These are phyloP conservation scores for Trichocomaceae sp. DNA, from an alignment of 2,329 filamentous ascomycete species.

Conservation along the genomic window DNA sequence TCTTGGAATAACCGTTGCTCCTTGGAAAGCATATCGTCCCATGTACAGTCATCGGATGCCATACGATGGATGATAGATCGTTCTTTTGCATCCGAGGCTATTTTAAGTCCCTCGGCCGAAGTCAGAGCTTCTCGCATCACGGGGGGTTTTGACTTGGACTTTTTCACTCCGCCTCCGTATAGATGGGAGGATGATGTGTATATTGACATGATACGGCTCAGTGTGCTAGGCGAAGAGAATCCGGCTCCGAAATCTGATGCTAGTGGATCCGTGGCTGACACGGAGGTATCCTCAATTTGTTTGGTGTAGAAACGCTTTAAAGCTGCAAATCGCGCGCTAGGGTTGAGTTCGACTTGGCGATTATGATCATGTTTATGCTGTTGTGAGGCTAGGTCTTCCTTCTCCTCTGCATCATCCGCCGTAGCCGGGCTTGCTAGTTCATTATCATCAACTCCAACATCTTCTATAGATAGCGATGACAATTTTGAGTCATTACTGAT, in stretches of 20 bases:
- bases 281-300: constrained; percentile 61
- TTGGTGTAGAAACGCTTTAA: constrained; percentile 74
- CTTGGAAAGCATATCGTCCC: constrained; percentile 55
- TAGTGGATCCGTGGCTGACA: constrained; percentile 46
- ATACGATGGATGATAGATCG: constrained; percentile 55
- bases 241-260: constrained; percentile 43
- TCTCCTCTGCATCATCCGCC: constrained; percentile 26
- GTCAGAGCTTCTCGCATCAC: constrained; percentile 75
- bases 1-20: constrained; percentile 48
- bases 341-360: constrained; percentile 41
- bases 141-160: constrained; percentile 59
- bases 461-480: constrained; percentile 29
- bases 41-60: constrained; percentile 48
- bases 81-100: constrained; percentile 56
- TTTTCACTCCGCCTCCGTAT: constrained; percentile 49
- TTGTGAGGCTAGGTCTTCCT: constrained; percentile 12
- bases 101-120: constrained; percentile 63
- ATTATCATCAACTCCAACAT: constrained; percentile 6
- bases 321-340: constrained; percentile 66
- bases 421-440: constrained; percentile 14
- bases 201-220: constrained; percentile 84
- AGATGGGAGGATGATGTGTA: constrained; percentile 59
- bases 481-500: constrained; percentile 32
- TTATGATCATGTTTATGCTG: constrained; percentile 16
- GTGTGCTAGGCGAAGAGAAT: constrained; percentile 68